Evolutionary conservation across 139 green algal species (phyloP).

Genomic region (Parachlorella kessleri): DNA sequence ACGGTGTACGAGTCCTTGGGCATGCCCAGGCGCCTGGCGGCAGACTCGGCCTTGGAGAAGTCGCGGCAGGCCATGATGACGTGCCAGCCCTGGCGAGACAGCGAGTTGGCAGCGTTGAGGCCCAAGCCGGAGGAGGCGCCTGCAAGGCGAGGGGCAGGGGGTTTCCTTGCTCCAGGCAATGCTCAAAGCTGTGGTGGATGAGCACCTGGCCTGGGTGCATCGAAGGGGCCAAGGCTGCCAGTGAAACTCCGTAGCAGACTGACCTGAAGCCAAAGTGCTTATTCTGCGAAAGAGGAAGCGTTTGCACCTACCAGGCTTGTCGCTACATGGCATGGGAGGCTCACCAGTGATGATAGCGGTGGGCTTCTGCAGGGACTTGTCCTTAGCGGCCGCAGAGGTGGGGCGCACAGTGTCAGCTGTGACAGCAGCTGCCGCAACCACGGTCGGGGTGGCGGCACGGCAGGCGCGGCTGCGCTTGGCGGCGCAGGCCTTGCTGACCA

Average conservation of each 20-base stretch:
- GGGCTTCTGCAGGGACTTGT: constrained; percentile 57
- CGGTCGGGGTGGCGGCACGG: neutral
- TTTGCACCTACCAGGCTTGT: too few species aligned
- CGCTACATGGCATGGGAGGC: too few species aligned
- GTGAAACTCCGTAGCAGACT: neutral
- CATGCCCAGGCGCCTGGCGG: constrained; percentile 60
- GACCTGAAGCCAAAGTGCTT: too few species aligned
- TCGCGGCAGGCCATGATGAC: constrained; percentile 87
- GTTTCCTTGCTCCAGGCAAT: neutral
- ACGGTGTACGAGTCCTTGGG: constrained; percentile 73
- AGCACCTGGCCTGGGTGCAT: too few species aligned
- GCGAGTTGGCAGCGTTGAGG: constrained; percentile 76
- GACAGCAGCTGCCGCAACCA: constrained; percentile 13
- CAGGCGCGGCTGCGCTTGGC: neutral
- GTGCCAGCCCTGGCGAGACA: constrained; percentile 80
- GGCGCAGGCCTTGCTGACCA: neutral
- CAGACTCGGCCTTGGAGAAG: constrained; percentile 48
- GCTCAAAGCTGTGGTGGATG: too few species aligned
- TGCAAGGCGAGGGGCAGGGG: neutral
- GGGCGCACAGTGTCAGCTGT: neutral
- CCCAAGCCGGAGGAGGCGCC: constrained; percentile 90
- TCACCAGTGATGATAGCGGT: constrained; percentile 78
- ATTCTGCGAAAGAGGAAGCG: too few species aligned
- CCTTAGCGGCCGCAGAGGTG: neutral
- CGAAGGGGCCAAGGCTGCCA: too few species aligned